Evolutionary conservation across 148 eudicot species (phyloP).

Genomic region (Nepenthes mirabilis): DNA sequence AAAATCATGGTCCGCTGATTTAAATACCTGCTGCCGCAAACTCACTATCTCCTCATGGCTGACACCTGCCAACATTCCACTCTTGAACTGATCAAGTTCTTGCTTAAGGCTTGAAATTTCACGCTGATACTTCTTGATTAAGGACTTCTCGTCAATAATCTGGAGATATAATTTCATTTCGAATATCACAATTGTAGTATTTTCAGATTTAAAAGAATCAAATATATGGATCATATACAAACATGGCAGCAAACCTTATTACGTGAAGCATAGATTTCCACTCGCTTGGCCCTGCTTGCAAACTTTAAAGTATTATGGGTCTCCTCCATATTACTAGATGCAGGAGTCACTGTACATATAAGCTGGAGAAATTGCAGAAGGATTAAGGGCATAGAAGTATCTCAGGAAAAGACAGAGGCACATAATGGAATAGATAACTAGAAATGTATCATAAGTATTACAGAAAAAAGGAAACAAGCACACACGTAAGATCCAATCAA

Average conservation of each 20-base stretch:
- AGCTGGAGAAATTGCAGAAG: conserved; percentile 39
- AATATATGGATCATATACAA: not conserved
- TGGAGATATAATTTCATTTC: not conserved
- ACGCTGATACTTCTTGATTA: conserved; percentile 45
- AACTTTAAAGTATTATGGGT: conserved; percentile 94
- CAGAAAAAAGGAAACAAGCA: too few species aligned
- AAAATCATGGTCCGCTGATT: not conserved
- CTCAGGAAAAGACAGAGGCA: not conserved
- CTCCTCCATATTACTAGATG: conserved; percentile 97
- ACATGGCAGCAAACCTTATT: conserved; percentile 44
- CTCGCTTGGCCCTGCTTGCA: conserved; percentile 98
- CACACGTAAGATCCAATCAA: too few species aligned
- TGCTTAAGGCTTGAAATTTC: conserved; percentile 38
- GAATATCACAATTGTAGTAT: not conserved
- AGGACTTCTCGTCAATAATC: conserved; percentile 53
- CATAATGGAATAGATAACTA: too few species aligned
- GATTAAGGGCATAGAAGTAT: not conserved
- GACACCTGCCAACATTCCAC: conserved; percentile 40
- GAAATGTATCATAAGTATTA: not conserved
- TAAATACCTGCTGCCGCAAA: conserved; percentile 29
- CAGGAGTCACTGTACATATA: conserved; percentile 94
- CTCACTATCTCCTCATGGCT: conserved; percentile 42
- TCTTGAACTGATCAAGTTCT: conserved; percentile 42
- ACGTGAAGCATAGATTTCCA: conserved; percentile 93
- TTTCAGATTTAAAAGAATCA: not conserved